Evolutionary conservation across 2,329 filamentous ascomycete species (phyloP), one percentile per base, ranked within the genome.

Genomic region (Epichloe uncinata): DNA sequence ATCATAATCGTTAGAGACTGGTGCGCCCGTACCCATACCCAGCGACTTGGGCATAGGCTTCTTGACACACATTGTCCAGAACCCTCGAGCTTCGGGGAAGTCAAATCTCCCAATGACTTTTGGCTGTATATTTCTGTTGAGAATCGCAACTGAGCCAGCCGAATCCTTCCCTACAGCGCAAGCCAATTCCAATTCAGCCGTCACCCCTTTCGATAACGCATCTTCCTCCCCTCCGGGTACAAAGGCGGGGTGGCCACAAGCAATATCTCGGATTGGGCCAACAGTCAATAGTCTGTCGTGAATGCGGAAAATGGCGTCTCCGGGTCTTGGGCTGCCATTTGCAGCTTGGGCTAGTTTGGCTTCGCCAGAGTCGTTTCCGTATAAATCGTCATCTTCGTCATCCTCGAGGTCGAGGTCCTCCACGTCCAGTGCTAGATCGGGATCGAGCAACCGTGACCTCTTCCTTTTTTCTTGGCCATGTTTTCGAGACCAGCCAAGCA

Each of bases 21-120:
- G 68, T 2, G 75, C 66, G 12, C 70, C 70, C 8, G 71, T 65
- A 4, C 73, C 74, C 13, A 82, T 60, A 1, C 72, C 73, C 26
- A 47, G 8, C 20, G 26, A 26, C 59, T 83, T 84, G 1, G 81
- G 75, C n/a, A 79, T 68, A 13, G 82, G 75, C 59, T 81, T 85
- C 55, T 80, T 82, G 9, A 79, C 82, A 55, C 74, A 78, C 60
- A 95, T 78, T 42, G 88, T 85, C 91, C 91, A 97, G 52, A 94
- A 76, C 1, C 82, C 82, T 51, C 82, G 75, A 1, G 85, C 85
- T 57, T 84, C 81, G 2, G 85, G 79, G 45, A 93, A 82, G 45
- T 84, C 78, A 57, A 87, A 82, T 20, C 79, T 77, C 2, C 82
- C 82, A 16, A 85, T 76, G 22, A 85, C 75, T 49, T 77, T 78